These are phyloP conservation scores for Paecilomyces sp. DNA, from an alignment of 2,329 filamentous ascomycete genomes.

Conservation along the genomic window DNA sequence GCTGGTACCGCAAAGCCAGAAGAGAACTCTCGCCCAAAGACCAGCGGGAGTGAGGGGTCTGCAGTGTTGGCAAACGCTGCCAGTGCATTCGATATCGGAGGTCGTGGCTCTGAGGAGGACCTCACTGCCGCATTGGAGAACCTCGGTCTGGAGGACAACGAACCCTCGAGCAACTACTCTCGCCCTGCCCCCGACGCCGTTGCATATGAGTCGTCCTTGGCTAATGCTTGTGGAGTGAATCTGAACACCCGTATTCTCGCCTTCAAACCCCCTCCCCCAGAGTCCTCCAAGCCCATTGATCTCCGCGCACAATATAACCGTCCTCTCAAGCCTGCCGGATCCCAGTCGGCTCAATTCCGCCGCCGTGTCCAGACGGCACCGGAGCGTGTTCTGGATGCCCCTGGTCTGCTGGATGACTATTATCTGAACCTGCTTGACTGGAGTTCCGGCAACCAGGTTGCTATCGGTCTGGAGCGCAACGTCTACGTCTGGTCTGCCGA, in stretches of 20 bases:
- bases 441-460: constrained; percentile 96
- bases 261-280: constrained; percentile 96
- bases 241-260: constrained; percentile 92
- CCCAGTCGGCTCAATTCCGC: constrained; percentile 75
- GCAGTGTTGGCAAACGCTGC: constrained; percentile 69
- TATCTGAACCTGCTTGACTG: constrained; percentile 98
- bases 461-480: constrained; percentile 91
- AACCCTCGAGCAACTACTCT: constrained; percentile 56
- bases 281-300: constrained; percentile 97
- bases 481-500: constrained; percentile 99
- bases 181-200: constrained; percentile 80
- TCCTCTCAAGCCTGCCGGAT: constrained; percentile 70
- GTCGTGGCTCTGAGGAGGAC: constrained; percentile 61
- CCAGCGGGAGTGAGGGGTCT: constrained; percentile 63
- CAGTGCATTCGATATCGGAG: constrained; percentile 56
- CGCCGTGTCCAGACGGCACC: constrained; percentile 90
- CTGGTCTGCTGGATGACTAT: constrained; percentile 95
- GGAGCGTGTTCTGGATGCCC: constrained; percentile 92
- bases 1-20: constrained; percentile 79
- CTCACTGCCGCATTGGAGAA: constrained; percentile 71
- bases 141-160: constrained; percentile 69
- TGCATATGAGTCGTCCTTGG: constrained; percentile 87
- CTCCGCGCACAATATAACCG: constrained; percentile 97
- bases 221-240: constrained; percentile 84
- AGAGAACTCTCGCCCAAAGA: constrained; percentile 68